Conservation (phyloP, 306 rosid species). For the Dryas drummondii region DNA sequence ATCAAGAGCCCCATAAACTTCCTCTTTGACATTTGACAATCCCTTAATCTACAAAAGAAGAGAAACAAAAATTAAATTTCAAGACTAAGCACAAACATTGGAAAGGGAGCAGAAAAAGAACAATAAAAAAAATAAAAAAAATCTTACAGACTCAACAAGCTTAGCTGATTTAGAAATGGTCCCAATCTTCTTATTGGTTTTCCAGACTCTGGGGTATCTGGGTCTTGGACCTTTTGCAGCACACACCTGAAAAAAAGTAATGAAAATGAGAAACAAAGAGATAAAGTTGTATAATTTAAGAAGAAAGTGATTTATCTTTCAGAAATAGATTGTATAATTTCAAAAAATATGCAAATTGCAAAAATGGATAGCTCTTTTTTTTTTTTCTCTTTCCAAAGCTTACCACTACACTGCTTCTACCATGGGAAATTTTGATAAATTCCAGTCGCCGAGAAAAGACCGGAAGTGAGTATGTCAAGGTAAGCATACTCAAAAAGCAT, state of each 20-base stretch:
- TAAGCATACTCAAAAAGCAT: slow-evolving; percentile 53
- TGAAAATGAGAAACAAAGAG: not conserved
- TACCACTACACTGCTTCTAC: slow-evolving; percentile 55
- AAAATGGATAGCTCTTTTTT: not conserved
- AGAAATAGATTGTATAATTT: not conserved
- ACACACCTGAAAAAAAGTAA: slow-evolving; percentile 54
- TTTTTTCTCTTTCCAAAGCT: slow-evolving; percentile 24
- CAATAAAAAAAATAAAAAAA: not conserved
- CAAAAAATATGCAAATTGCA: not conserved
- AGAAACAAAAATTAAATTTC: not conserved
- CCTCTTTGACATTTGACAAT: slow-evolving; percentile 92
- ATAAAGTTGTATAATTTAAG: slow-evolving; percentile 1
- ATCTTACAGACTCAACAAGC: slow-evolving; percentile 75
- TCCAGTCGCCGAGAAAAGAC: slow-evolving; percentile 41
- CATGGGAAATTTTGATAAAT: slow-evolving; percentile 31
- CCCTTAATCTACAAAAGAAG: slow-evolving; percentile 57
- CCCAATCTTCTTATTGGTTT: slow-evolving; percentile 67
- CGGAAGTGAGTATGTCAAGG: slow-evolving; percentile 51
- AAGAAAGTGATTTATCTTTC: slow-evolving; percentile 1
- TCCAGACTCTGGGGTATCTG: slow-evolving; percentile 92
- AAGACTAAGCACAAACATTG: not conserved
- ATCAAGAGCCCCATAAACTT: slow-evolving; percentile 97
- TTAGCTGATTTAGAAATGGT: slow-evolving; percentile 80
- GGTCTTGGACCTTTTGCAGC: slow-evolving; percentile 93
- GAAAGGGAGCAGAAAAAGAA: not conserved